phyloP scores from a whole-genome alignment of 2,329 filamentous ascomycete genomes.

The Fusarium austroafricanum region DNA sequence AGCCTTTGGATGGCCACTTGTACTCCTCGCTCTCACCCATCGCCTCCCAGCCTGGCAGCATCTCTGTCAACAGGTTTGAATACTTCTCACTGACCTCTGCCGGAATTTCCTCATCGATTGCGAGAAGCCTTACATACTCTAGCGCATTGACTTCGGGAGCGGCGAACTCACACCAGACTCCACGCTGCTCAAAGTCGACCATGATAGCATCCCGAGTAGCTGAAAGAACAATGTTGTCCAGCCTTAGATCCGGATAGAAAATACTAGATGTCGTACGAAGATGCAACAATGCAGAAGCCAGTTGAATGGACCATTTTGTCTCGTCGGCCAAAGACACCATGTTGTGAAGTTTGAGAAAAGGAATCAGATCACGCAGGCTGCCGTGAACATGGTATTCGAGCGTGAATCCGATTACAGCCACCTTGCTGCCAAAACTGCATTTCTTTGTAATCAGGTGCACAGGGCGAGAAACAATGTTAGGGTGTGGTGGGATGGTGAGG shows the following conservation, averaged over 20 bases:
- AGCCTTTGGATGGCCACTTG: constrained; percentile 60
- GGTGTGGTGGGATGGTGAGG: constrained; percentile 63
- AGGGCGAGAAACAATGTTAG: constrained; percentile 64
- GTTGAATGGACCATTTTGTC: constrained; percentile 65
- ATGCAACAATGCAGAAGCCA: constrained; percentile 64
- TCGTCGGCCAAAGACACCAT: constrained; percentile 58
- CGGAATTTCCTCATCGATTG: constrained; percentile 60
- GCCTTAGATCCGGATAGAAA: constrained; percentile 69
- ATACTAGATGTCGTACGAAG: constrained; percentile 57
- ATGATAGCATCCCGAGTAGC: constrained; percentile 61
- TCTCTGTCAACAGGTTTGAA: constrained; percentile 52
- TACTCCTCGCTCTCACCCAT: constrained; percentile 58
- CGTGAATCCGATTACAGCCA: constrained; percentile 67
- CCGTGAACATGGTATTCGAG: constrained; percentile 65
- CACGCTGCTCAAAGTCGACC: constrained; percentile 72
- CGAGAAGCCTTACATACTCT: constrained; percentile 67
- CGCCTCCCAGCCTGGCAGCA: constrained; percentile 61
- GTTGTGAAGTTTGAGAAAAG: constrained; percentile 61
- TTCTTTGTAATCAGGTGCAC: constrained; percentile 66
- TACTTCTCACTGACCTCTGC: constrained; percentile 56
- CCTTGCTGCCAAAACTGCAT: constrained; percentile 67
- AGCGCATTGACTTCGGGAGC: constrained; percentile 70
- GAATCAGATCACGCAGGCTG: constrained; percentile 66
- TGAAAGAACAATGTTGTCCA: constrained; percentile 69
- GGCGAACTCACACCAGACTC: constrained; percentile 71